Evolutionary conservation across 2,329 filamentous ascomycete genomes (phyloP), one percentile per base, ranked within the genome.

Genomic region (Plenodomus tracheiphilus): DNA sequence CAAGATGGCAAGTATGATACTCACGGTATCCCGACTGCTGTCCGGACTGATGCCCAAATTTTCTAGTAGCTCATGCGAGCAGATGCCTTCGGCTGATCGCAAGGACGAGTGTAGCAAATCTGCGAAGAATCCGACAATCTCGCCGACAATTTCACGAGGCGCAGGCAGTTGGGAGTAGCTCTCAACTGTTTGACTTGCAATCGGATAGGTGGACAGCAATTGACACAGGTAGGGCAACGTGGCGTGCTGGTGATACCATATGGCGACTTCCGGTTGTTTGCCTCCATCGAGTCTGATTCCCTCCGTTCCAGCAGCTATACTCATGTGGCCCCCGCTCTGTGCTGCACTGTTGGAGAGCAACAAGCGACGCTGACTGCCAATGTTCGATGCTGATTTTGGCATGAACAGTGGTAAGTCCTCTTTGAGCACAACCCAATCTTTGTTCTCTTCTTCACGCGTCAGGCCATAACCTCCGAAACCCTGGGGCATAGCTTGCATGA

Each of bases 381-480:
- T 59, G 35, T 18, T 49, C 22, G 61, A 62, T 7, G 49, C 44
- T 9, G 38, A 37, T 19, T 45, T 47, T n/a, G 57, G 57, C n/a
- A 56, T 58, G 44, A 93, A 87, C 2, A 92, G 78, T 1, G 84
- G 78, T 7, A 92, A 74, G 43, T 85, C 80, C 38, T 80, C 77
- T 1, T 80, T 76, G 3, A 97, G 81, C 51, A 83, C 80, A 51
- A 97, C 88, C 16, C 84, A 84, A 61, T 95, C 94, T 20, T 84
- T 85, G 58, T 94, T 92, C 50, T 94, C 89, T 56, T 96, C 90
- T 72, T 97, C 92, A 44, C 88, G 85, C 34, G 88, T 85, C 11
- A 92, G 84, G 52, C 86, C 83, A 61, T 95, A 97, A 30, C 82
- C 83, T 36, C 81, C 80, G 68, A 96, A 96, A 25, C 81, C 74